These are phyloP conservation scores for Scheffersomyces illinoinensis DNA, from an alignment of 1,139 yeast genomes.

Conservation along the genomic window DNA sequence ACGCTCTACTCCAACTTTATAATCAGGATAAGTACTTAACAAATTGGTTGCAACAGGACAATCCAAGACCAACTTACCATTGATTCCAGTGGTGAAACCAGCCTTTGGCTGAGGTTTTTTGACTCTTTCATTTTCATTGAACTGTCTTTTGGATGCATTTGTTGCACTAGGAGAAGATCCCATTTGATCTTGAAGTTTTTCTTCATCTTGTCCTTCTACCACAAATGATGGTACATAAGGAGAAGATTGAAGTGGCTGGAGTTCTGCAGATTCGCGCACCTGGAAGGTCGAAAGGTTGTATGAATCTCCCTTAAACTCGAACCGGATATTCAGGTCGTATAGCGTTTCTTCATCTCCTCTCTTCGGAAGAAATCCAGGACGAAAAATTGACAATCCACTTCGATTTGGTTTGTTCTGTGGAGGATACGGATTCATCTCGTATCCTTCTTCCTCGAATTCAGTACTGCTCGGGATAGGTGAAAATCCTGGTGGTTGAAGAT, in stretches of 20 bases:
- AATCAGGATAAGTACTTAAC: conserved; percentile 45
- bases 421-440: neutral
- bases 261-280: conserved; percentile 18
- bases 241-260: conserved; percentile 2
- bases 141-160: conserved; percentile 17
- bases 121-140: conserved; percentile 34
- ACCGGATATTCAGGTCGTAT: conserved; percentile 41
- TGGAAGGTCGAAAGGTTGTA: conserved; percentile 41
- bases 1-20: conserved; percentile 31
- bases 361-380: neutral
- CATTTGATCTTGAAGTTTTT: neutral
- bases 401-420: neutral
- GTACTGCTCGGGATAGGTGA: conserved; percentile 15
- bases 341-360: conserved; percentile 41
- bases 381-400: neutral
- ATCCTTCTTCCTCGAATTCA: conserved; percentile 5
- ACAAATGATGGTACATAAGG: conserved; percentile 2
- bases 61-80: conserved; percentile 51
- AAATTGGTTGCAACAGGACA: conserved; percentile 53
- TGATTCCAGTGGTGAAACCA: conserved; percentile 42
- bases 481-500: conserved; percentile 18
- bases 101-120: conserved; percentile 37
- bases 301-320: conserved; percentile 45
- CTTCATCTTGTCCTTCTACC: conserved; percentile 9
- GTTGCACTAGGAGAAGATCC: neutral